phyloP scores from a whole-genome alignment of 805 yeast genomes.

The Helenozyma baotianmanensis region DNA sequence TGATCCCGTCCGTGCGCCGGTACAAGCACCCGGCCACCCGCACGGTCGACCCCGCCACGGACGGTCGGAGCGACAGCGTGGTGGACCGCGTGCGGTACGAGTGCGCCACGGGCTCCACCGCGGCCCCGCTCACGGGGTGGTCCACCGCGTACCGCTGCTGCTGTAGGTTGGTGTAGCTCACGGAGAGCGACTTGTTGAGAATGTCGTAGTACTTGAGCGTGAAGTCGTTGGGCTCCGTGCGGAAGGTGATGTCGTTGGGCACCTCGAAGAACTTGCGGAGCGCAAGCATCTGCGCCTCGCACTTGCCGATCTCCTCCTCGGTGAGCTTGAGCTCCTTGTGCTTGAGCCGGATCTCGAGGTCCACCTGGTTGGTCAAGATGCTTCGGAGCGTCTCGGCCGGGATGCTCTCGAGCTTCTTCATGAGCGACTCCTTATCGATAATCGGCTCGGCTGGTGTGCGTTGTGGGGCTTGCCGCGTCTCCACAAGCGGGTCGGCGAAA shows the following conservation, averaged over 20 bases:
- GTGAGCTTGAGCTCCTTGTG: slow-evolving; percentile 51
- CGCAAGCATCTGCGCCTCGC: slow-evolving; percentile 54
- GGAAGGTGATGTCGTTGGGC: slow-evolving; percentile 35
- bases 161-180: slow-evolving; percentile 27
- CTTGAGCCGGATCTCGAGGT: slow-evolving; percentile 55
- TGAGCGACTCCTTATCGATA: slow-evolving; percentile 11
- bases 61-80: slow-evolving; percentile 51
- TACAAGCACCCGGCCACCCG: slow-evolving; percentile 48
- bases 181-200: slow-evolving; percentile 29
- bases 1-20: slow-evolving; percentile 63
- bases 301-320: slow-evolving; percentile 51
- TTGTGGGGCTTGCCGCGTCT: too few relatives aligned
- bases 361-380: slow-evolving; percentile 44
- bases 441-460: not conserved
- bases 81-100: slow-evolving; percentile 47
- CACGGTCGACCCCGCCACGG: slow-evolving; percentile 17
- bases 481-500: too few relatives aligned
- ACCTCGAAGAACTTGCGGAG: slow-evolving; percentile 43
- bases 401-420: slow-evolving; percentile 14
- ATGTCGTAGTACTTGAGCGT: slow-evolving; percentile 39
- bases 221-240: slow-evolving; percentile 42
- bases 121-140: slow-evolving; percentile 3
- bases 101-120: slow-evolving; percentile 14
- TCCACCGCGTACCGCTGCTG: slow-evolving; percentile 11
- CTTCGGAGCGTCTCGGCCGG: slow-evolving; percentile 16